A percentile compares a stretch with the other conserved stretches of the same genome.
These are phyloP conservation scores for Gardenia jasminoides DNA, from an alignment of 257 asterid species.

Conservation along the genomic window DNA sequence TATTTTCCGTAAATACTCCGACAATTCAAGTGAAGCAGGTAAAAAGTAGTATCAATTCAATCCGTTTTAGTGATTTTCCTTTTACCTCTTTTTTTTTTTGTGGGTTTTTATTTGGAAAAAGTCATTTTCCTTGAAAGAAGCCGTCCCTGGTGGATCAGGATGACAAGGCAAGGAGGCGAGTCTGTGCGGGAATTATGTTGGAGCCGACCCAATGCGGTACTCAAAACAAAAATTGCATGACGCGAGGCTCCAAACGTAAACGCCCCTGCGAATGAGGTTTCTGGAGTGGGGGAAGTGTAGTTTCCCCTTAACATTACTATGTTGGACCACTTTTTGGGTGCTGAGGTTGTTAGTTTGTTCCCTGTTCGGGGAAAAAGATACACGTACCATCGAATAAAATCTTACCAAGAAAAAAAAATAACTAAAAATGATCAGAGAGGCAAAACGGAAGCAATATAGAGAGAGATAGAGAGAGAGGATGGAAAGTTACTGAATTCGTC, in stretches of 20 bases:
- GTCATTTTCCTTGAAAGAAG: background rate
- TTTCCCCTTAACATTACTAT: background rate
- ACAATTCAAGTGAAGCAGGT: background rate
- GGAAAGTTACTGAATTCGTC: background rate
- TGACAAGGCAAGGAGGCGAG: background rate
- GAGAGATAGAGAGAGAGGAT: background rate
- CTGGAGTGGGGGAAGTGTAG: background rate
- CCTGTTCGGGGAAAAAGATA: background rate
- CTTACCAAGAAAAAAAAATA: background rate
- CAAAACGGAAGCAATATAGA: background rate
- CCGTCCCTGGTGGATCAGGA: background rate
- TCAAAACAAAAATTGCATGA: background rate
- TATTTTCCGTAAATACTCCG: background rate
- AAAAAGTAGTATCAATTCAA: background rate
- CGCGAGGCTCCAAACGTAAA: background rate
- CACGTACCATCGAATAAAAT: accelerated
- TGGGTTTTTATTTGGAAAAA: no score
- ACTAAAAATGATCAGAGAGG: background rate
- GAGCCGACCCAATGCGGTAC: background rate
- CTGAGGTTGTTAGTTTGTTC: background rate
- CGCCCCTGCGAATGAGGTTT: background rate
- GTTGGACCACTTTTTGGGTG: background rate
- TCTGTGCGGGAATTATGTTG: background rate
- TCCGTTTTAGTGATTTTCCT: background rate
- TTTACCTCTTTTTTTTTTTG: no score